These are phyloP conservation scores for Leccinum pellstonianum DNA, from an alignment of 768 basidiomycete genomes.

Conservation along the genomic window DNA sequence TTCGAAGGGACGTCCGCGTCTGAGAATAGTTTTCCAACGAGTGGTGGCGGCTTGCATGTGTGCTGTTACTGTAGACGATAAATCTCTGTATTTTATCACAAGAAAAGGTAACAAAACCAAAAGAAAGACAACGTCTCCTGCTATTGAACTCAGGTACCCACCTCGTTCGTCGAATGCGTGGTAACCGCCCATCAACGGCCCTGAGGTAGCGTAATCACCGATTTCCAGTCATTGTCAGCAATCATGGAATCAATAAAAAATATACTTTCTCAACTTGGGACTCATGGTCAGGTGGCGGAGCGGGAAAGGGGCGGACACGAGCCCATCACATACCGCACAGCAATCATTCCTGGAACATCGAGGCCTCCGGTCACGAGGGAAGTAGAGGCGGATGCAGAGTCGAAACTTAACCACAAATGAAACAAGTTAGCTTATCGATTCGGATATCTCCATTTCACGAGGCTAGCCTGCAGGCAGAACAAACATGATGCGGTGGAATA, in stretches of 20 bases:
- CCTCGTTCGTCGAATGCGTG: conserved; percentile 1
- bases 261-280: background rate
- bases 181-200: conserved; percentile 9
- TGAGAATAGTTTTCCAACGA: background rate
- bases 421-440: conserved; percentile 16
- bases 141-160: background rate
- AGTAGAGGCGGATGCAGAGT: background rate
- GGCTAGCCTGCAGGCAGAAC: conserved; percentile 9
- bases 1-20: background rate
- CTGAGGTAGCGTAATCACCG: conserved; percentile 24
- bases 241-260: background rate
- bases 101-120: background rate
- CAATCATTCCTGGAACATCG: background rate
- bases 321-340: conserved; percentile 1
- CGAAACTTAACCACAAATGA: conserved; percentile 8
- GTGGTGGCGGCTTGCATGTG: background rate
- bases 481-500: conserved; percentile 14
- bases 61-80: background rate
- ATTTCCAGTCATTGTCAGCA: background rate
- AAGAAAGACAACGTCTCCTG: background rate
- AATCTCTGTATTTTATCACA: background rate
- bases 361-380: background rate
- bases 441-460: conserved; percentile 24
- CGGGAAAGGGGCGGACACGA: background rate
- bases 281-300: background rate